A percentile compares a stretch with the other conserved stretches of the same genome.
phyloP scores from a whole-genome alignment of 208 protist genomes.

The Balamuthia mandrillaris region DNA sequence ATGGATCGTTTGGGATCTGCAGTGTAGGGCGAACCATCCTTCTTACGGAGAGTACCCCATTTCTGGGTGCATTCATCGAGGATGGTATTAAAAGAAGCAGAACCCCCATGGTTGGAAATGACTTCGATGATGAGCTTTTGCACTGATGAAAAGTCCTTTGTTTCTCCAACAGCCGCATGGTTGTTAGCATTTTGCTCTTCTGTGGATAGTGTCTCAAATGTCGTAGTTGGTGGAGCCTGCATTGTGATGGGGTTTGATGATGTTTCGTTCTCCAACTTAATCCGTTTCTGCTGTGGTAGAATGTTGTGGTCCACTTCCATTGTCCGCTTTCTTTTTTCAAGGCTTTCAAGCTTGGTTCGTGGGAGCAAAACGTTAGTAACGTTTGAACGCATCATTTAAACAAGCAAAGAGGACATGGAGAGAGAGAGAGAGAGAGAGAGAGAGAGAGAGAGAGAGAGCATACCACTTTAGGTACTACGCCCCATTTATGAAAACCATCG shows the following conservation, averaged over 20 bases:
- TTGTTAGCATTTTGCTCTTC: conserved; percentile 3
- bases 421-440: not conserved
- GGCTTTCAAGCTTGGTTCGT: too few species aligned
- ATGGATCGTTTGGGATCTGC: conserved; percentile 35
- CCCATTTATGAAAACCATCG: too few species aligned
- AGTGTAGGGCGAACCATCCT: conserved; percentile 24
- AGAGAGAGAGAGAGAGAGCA: not conserved
- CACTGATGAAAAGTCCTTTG: conserved; percentile 14
- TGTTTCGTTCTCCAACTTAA: too few species aligned
- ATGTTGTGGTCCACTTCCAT: too few species aligned
- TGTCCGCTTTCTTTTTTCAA: too few species aligned
- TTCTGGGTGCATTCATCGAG: not conserved
- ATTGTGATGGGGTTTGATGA: too few species aligned
- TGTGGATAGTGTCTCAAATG: too few species aligned
- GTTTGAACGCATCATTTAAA: not conserved
- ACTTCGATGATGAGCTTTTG: conserved; percentile 25
- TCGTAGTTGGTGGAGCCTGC: too few species aligned
- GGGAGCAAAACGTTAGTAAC: not conserved
- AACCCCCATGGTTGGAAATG: conserved; percentile 9
- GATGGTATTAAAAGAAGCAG: conserved; percentile 6
- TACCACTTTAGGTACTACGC: too few species aligned
- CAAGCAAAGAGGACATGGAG: not conserved
- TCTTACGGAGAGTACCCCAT: conserved; percentile 20
- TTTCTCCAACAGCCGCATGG: too few species aligned
- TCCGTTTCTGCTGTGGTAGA: too few species aligned